Evolutionary conservation across 2,329 filamentous ascomycete genomes (phyloP).

Genomic region (Arthrobotrys iridis): DNA sequence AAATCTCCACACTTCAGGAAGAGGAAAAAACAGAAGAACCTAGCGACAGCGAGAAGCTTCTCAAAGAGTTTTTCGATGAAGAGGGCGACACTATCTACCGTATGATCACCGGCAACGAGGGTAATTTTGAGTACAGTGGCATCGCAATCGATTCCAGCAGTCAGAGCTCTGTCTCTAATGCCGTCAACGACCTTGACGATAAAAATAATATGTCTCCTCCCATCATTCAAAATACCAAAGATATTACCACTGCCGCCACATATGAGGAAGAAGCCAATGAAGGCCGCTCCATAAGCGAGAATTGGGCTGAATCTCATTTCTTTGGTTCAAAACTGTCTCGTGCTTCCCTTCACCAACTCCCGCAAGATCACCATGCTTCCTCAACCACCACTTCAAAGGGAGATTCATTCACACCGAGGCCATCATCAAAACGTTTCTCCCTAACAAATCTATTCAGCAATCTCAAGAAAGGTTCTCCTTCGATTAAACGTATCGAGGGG

Average conservation of each 20-base stretch:
- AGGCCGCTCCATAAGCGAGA: neutral
- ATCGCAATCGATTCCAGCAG: constrained; percentile 18
- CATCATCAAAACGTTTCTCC: constrained; percentile 27
- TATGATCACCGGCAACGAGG: neutral
- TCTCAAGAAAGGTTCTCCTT: constrained; percentile 13
- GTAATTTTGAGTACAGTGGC: constrained; percentile 17
- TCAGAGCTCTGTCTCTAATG: neutral
- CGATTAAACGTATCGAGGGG: constrained; percentile 4
- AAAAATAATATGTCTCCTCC: neutral
- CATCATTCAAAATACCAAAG: neutral
- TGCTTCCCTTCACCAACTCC: neutral
- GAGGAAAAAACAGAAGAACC: neutral
- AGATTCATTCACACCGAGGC: neutral
- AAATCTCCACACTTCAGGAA: neutral
- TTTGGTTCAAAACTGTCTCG: neutral
- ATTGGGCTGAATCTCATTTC: neutral
- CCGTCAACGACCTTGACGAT: neutral
- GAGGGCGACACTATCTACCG: neutral
- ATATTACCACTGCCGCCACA: neutral
- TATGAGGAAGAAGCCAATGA: neutral
- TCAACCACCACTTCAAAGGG: neutral
- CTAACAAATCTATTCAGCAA: constrained; percentile 2
- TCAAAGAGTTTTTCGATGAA: constrained; percentile 2
- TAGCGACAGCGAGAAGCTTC: constrained; percentile 1
- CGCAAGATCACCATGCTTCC: neutral